Conservation (phyloP, 2,329 filamentous ascomycete genomes). For the Iodosphaeria phyllophila region DNA sequence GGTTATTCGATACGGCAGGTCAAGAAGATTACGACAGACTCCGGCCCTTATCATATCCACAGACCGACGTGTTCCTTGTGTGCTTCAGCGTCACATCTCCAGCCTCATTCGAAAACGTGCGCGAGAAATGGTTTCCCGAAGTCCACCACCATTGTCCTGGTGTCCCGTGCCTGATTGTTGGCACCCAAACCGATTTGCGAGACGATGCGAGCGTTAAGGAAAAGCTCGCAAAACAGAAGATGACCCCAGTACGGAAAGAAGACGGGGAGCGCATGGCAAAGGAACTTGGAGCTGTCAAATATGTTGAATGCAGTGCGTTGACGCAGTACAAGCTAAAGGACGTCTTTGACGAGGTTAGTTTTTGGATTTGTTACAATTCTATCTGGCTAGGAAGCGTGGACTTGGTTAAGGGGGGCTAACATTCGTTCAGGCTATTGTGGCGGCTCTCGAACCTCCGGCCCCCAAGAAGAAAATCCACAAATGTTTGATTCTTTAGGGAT, state of each 20-base stretch:
- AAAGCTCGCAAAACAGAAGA: conserved; percentile 90
- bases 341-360: conserved; percentile 87
- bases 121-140: conserved; percentile 98
- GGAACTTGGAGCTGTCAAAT: conserved; percentile 94
- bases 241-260: conserved; percentile 79
- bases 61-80: conserved; percentile 96
- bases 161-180: conserved; percentile 92
- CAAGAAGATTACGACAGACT: conserved; percentile 99
- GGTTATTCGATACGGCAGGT: conserved; percentile 94
- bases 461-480: conserved; percentile 60
- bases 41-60: conserved; percentile 88
- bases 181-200: conserved; percentile 90
- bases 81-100: conserved; percentile 98
- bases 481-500: conserved; percentile 47
- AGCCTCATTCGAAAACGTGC: conserved; percentile 96
- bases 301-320: conserved; percentile 94
- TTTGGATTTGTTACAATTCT: conserved; percentile 3
- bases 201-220: conserved; percentile 76
- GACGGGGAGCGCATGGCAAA: conserved; percentile 94
- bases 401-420: conserved; percentile 7
- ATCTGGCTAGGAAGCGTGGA: neutral
- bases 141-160: conserved; percentile 97
- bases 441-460: conserved; percentile 73
- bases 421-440: conserved; percentile 64
- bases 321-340: conserved; percentile 99